These are phyloP conservation scores for Candida nanaspora DNA, from an alignment of 805 yeast genomes.

Conservation along the genomic window DNA sequence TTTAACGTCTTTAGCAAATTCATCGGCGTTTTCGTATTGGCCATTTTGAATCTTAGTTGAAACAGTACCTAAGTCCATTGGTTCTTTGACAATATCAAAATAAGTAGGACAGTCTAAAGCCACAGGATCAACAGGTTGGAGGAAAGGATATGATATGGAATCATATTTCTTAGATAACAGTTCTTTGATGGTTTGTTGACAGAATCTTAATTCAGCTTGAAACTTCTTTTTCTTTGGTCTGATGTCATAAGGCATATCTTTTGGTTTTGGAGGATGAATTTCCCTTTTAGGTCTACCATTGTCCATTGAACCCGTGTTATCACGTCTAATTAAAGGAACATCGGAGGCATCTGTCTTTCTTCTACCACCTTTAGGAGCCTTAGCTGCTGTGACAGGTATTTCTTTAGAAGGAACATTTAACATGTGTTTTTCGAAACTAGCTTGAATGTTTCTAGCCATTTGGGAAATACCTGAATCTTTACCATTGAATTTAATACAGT, in stretches of 20 bases:
- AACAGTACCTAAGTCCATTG: slow-evolving; percentile 92
- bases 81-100: slow-evolving; percentile 76
- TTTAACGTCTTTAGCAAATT: slow-evolving; percentile 76
- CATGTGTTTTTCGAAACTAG: slow-evolving; percentile 89
- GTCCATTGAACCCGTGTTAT: slow-evolving; percentile 50
- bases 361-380: slow-evolving; percentile 21
- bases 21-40: slow-evolving; percentile 83
- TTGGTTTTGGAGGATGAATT: slow-evolving; percentile 93
- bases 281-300: slow-evolving; percentile 92
- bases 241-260: slow-evolving; percentile 85
- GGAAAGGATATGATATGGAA: slow-evolving; percentile 79
- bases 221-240: slow-evolving; percentile 88
- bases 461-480: slow-evolving; percentile 73
- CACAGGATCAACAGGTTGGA: slow-evolving; percentile 92
- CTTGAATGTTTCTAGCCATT: slow-evolving; percentile 88
- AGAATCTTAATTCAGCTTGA: slow-evolving; percentile 83
- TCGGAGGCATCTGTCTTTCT: slow-evolving; percentile 35
- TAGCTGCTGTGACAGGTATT: slow-evolving; percentile 17
- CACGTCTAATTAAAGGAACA: slow-evolving; percentile 64
- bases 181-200: slow-evolving; percentile 77
- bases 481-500: slow-evolving; percentile 84
- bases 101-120: slow-evolving; percentile 91
- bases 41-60: slow-evolving; percentile 75
- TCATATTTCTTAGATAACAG: slow-evolving; percentile 77
- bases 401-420: slow-evolving; percentile 78